Percentiles rank a stretch among this genome's conserved stretches.
Evolutionary conservation across 2,329 filamentous ascomycete species (phyloP).

Genomic region (Fonsecaea multimorphosa): DNA sequence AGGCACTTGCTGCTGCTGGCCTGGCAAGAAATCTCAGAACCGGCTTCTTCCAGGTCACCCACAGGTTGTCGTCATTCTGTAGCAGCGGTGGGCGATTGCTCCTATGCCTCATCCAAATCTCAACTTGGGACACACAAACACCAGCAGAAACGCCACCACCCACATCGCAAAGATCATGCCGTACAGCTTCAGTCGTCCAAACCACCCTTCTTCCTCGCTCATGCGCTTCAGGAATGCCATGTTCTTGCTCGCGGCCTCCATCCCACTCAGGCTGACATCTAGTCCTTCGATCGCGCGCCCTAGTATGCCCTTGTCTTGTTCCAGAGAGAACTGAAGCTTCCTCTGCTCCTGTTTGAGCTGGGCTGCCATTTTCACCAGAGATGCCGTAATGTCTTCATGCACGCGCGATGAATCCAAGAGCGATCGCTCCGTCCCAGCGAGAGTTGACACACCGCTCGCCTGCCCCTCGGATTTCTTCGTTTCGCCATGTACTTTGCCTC

Average conservation of each 20-base stretch:
- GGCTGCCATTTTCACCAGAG: constrained; percentile 79
- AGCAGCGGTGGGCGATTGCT: not conserved
- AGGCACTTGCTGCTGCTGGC: constrained; percentile 16
- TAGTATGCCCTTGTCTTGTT: constrained; percentile 69
- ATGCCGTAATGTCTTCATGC: constrained; percentile 81
- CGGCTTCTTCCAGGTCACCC: not conserved
- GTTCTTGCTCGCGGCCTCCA: constrained; percentile 75
- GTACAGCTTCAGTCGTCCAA: constrained; percentile 82
- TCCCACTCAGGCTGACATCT: constrained; percentile 74
- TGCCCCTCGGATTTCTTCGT: constrained; percentile 30
- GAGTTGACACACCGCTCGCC: constrained; percentile 42
- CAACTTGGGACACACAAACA: constrained; percentile 86
- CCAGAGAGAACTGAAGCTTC: constrained; percentile 37
- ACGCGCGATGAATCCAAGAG: constrained; percentile 78
- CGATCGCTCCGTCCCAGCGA: constrained; percentile 67
- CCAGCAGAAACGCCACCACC: constrained; percentile 76
- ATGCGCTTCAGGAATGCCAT: constrained; percentile 80
- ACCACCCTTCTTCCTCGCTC: constrained; percentile 89
- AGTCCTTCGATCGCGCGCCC: constrained; percentile 74
- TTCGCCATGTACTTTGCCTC: constrained; percentile 24
- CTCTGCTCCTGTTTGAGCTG: constrained; percentile 43
- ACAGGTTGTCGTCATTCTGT: not conserved
- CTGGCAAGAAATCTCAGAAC: not conserved
- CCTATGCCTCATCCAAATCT: constrained; percentile 61
- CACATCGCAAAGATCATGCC: constrained; percentile 82